A percentile compares a stretch with the other conserved stretches of the same genome.
phyloP scores from a whole-genome alignment of 257 asterid species.

The Rehmannia glutinosa region DNA sequence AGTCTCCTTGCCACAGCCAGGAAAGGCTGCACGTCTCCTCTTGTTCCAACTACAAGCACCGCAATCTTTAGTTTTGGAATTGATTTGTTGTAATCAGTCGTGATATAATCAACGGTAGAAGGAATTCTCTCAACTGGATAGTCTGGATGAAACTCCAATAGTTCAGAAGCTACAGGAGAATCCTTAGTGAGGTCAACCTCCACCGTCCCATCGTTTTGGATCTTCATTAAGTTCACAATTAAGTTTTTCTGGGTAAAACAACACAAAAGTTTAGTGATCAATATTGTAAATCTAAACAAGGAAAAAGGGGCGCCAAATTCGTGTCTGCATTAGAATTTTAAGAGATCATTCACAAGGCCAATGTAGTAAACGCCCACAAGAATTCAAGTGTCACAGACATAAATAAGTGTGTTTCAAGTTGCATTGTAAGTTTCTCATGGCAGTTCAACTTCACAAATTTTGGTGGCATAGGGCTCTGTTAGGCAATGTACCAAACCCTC shows the following conservation, averaged over 20 bases:
- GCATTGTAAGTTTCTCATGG: too few species aligned
- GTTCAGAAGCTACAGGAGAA: constrained; percentile 78
- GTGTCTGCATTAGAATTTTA: too few species aligned
- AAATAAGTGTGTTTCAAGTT: too few species aligned
- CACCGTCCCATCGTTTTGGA: constrained; percentile 91
- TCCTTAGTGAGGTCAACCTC: constrained; percentile 80
- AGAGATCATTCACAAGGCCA: too few species aligned
- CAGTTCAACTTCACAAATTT: too few species aligned
- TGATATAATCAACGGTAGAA: constrained; percentile 37
- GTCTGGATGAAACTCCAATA: constrained; percentile 65
- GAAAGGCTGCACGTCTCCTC: constrained; percentile 99
- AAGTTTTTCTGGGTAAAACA: constrained; percentile 49
- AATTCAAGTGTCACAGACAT: too few species aligned
- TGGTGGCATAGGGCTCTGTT: too few species aligned
- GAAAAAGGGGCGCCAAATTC: too few species aligned
- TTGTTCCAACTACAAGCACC: constrained; percentile 93
- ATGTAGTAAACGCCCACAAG: too few species aligned
- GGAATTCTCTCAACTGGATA: constrained; percentile 41
- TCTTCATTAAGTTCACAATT: constrained; percentile 71
- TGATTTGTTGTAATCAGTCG: constrained; percentile 47
- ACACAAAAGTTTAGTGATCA: too few species aligned
- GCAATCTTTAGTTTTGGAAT: constrained; percentile 81
- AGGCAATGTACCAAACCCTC: too few species aligned
- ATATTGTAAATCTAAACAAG: too few species aligned
- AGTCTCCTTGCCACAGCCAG: constrained; percentile 90